phyloP scores from a whole-genome alignment of 371 early-diverging fungal genomes.

The Rhizopus delemar region DNA sequence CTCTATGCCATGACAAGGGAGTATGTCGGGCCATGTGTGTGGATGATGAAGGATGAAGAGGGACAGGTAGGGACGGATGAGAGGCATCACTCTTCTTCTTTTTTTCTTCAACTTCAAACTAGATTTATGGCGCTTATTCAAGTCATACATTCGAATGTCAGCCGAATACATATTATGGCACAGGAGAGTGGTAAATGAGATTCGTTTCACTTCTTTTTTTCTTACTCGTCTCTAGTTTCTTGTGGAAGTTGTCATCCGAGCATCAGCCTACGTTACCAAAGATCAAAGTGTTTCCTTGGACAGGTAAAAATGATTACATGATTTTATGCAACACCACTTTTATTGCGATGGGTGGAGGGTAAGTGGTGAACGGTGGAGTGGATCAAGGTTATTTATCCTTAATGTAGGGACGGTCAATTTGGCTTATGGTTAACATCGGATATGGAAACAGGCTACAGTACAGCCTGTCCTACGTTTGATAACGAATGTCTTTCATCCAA shows the following conservation, averaged over 20 bases:
- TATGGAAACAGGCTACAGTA: slow-evolving; percentile 81
- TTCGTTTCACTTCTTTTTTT: not conserved
- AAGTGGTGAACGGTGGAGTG: slow-evolving; percentile 12
- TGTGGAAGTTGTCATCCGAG: slow-evolving; percentile 66
- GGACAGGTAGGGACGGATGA: slow-evolving; percentile 50
- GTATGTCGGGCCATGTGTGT: slow-evolving; percentile 66
- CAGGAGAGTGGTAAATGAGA: slow-evolving; percentile 80
- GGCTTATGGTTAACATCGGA: slow-evolving; percentile 91
- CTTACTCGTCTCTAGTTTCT: slow-evolving; percentile 49
- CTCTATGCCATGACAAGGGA: slow-evolving; percentile 64
- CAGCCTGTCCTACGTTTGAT: slow-evolving; percentile 85
- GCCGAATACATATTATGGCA: slow-evolving; percentile 79
- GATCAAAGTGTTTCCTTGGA: slow-evolving; percentile 77
- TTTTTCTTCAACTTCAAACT: slow-evolving; percentile 1
- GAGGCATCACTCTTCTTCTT: not conserved
- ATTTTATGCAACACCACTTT: slow-evolving; percentile 79
- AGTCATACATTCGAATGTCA: slow-evolving; percentile 67
- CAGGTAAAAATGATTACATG: slow-evolving; percentile 89
- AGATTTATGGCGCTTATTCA: slow-evolving; percentile 90
- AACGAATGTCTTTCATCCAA: slow-evolving; percentile 68
- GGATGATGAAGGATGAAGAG: slow-evolving; percentile 71
- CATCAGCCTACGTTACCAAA: slow-evolving; percentile 10
- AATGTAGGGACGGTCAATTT: slow-evolving; percentile 73
- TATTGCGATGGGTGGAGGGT: slow-evolving; percentile 93
- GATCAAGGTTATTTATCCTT: not conserved